These are phyloP conservation scores for Spironucleus salmonicida DNA, from an alignment of 208 protist species.

Conservation along the genomic window DNA sequence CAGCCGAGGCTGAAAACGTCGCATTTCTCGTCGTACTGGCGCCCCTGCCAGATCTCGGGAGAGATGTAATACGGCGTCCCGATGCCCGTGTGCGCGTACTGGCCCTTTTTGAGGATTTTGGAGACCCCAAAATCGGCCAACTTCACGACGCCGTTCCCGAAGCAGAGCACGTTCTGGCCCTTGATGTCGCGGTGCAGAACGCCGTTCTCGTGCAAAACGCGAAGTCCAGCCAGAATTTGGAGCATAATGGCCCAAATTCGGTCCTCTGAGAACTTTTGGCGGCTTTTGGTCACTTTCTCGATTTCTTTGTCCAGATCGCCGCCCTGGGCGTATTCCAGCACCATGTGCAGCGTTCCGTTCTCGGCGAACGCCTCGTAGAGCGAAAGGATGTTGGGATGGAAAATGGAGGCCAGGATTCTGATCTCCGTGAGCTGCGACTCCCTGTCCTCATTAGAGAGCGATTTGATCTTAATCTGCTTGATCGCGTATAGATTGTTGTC, in stretches of 20 bases:
- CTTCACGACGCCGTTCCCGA: background rate
- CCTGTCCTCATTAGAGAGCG: constrained; percentile 30
- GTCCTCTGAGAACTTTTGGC: constrained; percentile 34
- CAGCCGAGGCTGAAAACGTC: constrained; percentile 31
- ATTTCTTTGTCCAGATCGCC: constrained; percentile 45
- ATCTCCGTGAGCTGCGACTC: constrained; percentile 56
- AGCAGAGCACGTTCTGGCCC: constrained; percentile 32
- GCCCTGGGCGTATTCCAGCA: constrained; percentile 47
- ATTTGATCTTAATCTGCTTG: background rate
- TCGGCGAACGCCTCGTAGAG: constrained; percentile 53
- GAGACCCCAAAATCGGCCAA: constrained; percentile 17
- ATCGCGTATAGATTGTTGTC: constrained; percentile 28
- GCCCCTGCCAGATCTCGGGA: constrained; percentile 50
- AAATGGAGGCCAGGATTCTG: constrained; percentile 49
- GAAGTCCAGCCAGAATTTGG: constrained; percentile 44
- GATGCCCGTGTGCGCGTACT: constrained; percentile 39
- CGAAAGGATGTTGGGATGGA: constrained; percentile 44
- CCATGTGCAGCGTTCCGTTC: constrained; percentile 49
- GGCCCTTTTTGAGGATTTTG: background rate
- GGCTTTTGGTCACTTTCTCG: background rate
- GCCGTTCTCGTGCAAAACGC: background rate
- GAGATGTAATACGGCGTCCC: constrained; percentile 55
- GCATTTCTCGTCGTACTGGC: constrained; percentile 47
- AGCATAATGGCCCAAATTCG: constrained; percentile 46
- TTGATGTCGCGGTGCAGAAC: constrained; percentile 40